phyloP scores from a whole-genome alignment of 129 eudicot species.

The Kitagawia praeruptora region DNA sequence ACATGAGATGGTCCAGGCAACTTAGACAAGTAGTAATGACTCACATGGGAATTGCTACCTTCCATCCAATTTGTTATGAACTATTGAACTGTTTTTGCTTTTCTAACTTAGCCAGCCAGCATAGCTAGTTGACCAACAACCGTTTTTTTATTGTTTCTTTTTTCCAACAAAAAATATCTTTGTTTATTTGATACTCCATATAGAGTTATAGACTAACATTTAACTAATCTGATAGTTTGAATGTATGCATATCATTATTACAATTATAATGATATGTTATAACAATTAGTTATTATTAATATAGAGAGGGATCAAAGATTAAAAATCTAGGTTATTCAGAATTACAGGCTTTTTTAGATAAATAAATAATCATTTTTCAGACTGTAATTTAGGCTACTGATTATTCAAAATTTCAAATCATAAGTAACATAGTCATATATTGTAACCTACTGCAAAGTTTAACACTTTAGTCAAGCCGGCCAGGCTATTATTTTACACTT shows the following conservation, averaged over 20 bases:
- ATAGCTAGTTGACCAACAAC: not conserved
- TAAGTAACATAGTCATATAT: conserved; percentile 7
- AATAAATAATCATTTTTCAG: too few species aligned
- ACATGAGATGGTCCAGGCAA: not conserved
- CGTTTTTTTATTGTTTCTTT: not conserved
- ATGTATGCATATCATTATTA: too few species aligned
- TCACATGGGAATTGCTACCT: not conserved
- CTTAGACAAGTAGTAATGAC: not conserved
- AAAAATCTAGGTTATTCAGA: too few species aligned
- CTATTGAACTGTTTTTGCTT: not conserved
- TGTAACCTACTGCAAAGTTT: not conserved
- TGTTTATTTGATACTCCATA: too few species aligned
- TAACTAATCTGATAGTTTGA: too few species aligned
- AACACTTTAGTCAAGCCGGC: conserved; percentile 16
- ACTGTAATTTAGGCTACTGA: not conserved
- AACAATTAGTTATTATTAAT: too few species aligned
- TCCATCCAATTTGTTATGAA: not conserved
- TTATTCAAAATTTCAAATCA: conserved; percentile 9
- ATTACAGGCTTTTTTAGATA: too few species aligned
- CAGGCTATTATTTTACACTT: not conserved
- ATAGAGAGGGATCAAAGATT: too few species aligned
- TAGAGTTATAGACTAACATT: too few species aligned
- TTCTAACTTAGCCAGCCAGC: not conserved
- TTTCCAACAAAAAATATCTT: too few species aligned
- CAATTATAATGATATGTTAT: too few species aligned